A percentile compares a stretch with the other conserved stretches of the same genome.
Evolutionary conservation across 768 basidiomycete species (phyloP).

Genomic region (Pholiota microspora): DNA sequence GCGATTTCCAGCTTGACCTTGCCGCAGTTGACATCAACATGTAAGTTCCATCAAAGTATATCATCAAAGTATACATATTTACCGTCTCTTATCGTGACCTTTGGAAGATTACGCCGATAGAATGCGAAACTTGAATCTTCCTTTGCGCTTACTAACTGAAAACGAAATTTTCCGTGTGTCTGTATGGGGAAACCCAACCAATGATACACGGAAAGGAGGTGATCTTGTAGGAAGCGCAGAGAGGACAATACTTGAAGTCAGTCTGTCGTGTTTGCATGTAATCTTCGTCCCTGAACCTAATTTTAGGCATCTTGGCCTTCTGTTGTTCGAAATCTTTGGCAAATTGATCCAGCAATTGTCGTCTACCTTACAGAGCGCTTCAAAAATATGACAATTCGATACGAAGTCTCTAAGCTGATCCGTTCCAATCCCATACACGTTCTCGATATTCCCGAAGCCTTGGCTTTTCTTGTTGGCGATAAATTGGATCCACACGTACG

Average conservation of each 20-base stretch:
- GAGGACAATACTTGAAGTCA: conserved; percentile 62
- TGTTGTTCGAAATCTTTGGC: conserved; percentile 77
- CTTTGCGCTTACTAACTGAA: conserved; percentile 83
- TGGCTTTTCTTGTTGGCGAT: conserved; percentile 79
- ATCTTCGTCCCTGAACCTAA: background rate
- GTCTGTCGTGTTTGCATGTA: conserved; percentile 12
- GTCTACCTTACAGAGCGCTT: conserved; percentile 88
- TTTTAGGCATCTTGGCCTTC: conserved; percentile 60
- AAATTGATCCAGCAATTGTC: conserved; percentile 77
- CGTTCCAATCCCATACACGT: conserved; percentile 69
- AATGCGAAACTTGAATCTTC: conserved; percentile 66
- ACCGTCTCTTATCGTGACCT: background rate
- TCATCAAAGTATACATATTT: background rate
- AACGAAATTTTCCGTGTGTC: conserved; percentile 84
- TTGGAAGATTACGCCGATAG: conserved; percentile 53
- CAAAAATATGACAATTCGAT: conserved; percentile 59
- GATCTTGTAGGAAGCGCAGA: conserved; percentile 56
- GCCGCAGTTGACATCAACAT: conserved; percentile 39
- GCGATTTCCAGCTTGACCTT: conserved; percentile 63
- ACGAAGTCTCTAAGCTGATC: conserved; percentile 77
- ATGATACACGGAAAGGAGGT: conserved; percentile 66
- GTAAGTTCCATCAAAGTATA: conserved; percentile 35
- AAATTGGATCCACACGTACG: conserved; percentile 51
- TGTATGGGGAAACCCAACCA: conserved; percentile 89
- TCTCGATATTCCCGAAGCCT: conserved; percentile 75